Percentiles rank a stretch among this genome's conserved stretches.
These are phyloP conservation scores for Lycium barbarum DNA, from an alignment of 257 asterid species.

Conservation along the genomic window DNA sequence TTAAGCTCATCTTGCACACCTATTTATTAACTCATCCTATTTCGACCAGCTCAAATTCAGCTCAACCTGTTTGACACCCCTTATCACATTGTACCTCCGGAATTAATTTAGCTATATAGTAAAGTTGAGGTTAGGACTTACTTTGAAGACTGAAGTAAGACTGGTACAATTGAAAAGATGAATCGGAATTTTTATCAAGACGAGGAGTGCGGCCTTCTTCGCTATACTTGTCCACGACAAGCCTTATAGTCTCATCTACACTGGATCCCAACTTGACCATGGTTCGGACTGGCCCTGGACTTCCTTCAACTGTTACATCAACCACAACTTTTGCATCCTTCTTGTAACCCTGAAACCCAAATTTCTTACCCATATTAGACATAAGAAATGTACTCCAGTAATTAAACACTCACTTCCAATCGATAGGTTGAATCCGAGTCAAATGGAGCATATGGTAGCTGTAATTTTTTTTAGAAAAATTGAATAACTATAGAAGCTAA, in stretches of 20 bases:
- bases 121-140: constrained; percentile 42
- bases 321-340: constrained; percentile 78
- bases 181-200: constrained; percentile 50
- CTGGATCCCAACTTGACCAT: constrained; percentile 74
- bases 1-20: not conserved
- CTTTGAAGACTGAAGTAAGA: constrained; percentile 79
- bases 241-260: constrained; percentile 64
- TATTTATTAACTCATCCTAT: not conserved
- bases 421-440: not conserved
- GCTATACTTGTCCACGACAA: constrained; percentile 54
- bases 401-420: not conserved
- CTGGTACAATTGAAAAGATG: constrained; percentile 57
- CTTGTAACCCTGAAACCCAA: constrained; percentile 44
- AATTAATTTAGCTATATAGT: not conserved
- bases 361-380: not conserved
- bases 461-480: too few relatives aligned
- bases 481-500: too few relatives aligned
- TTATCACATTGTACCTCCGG: not conserved
- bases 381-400: not conserved
- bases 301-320: constrained; percentile 74
- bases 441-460: too few relatives aligned
- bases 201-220: constrained; percentile 77
- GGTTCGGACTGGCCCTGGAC: constrained; percentile 75
- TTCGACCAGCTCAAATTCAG: too few relatives aligned
- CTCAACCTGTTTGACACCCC: not conserved